Percentiles rank a stretch among this genome's conserved stretches.
Evolutionary conservation across 23 red algal genomes (phyloP).

Genomic region (Chondrus crispus): DNA sequence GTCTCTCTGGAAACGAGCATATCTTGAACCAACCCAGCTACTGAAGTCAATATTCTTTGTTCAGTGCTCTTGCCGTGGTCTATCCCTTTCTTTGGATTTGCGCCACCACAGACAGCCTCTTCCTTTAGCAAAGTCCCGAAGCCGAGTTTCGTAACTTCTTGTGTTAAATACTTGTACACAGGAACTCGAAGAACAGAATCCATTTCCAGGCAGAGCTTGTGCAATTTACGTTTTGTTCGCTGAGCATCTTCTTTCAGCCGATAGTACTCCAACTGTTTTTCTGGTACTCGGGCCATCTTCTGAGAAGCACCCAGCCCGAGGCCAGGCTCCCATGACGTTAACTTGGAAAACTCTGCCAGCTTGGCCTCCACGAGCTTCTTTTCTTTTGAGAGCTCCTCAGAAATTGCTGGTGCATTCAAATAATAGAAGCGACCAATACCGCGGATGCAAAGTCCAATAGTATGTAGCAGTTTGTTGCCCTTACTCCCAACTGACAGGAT

Average conservation of each 20-base stretch:
- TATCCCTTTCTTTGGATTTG: not conserved
- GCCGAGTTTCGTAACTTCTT: slow-evolving; percentile 3
- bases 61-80: not conserved
- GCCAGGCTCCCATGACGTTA: slow-evolving; percentile 13
- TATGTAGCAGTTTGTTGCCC: not conserved
- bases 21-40: not conserved
- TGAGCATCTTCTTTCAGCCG: slow-evolving; percentile 54
- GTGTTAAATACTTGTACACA: slow-evolving; percentile 27
- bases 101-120: not conserved
- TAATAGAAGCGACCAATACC: slow-evolving; percentile 40
- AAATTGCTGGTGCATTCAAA: not conserved
- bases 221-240: slow-evolving; percentile 49
- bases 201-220: slow-evolving; percentile 64
- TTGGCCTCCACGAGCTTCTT: not conserved
- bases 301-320: slow-evolving; percentile 16
- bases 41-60: not conserved
- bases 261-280: slow-evolving; percentile 67
- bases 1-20: too few species aligned
- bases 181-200: slow-evolving; percentile 50
- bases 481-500: not conserved
- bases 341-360: slow-evolving; percentile 31
- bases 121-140: not conserved
- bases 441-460: slow-evolving; percentile 6
- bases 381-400: not conserved
- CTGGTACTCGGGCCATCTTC: slow-evolving; percentile 14